These are phyloP conservation scores for Diophrys appendiculata DNA, from an alignment of 73 alveolate species.

Conservation along the genomic window DNA sequence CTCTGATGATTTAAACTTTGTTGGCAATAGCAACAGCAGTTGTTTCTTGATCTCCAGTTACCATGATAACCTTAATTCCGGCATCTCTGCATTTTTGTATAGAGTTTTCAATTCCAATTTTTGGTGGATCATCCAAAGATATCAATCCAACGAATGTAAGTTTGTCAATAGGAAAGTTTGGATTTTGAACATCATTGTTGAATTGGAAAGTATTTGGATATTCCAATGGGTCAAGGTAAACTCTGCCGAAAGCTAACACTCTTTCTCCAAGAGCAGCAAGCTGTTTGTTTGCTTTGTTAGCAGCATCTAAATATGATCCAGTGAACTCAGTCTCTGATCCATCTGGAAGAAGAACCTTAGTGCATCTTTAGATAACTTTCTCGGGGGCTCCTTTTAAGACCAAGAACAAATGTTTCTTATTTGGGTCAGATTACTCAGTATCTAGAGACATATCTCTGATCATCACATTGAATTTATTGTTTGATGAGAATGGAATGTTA, in stretches of 20 bases:
- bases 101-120: constrained; percentile 75
- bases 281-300: constrained; percentile 57
- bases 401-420: no score
- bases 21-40: constrained; percentile 98
- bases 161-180: constrained; percentile 65
- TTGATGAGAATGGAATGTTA: constrained; percentile 9
- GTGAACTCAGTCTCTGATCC: no score
- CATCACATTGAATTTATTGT: constrained; percentile 17
- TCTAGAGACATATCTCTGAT: constrained; percentile 9
- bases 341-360: no score
- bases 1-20: constrained; percentile 65
- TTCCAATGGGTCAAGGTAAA: constrained; percentile 43
- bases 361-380: no score
- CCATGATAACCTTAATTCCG: constrained; percentile 97
- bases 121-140: constrained; percentile 96
- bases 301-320: no score
- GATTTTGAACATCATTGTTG: constrained; percentile 54
- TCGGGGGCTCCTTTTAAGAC: no score
- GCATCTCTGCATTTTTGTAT: constrained; percentile 83
- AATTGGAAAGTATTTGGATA: constrained; percentile 45
- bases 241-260: constrained; percentile 83
- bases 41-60: constrained; percentile 95
- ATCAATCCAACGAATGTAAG: constrained; percentile 85
- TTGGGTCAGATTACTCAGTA: no score
- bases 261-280: constrained; percentile 84